phyloP scores from a whole-genome alignment of 768 basidiomycete species.

The Suillus lakei region DNA sequence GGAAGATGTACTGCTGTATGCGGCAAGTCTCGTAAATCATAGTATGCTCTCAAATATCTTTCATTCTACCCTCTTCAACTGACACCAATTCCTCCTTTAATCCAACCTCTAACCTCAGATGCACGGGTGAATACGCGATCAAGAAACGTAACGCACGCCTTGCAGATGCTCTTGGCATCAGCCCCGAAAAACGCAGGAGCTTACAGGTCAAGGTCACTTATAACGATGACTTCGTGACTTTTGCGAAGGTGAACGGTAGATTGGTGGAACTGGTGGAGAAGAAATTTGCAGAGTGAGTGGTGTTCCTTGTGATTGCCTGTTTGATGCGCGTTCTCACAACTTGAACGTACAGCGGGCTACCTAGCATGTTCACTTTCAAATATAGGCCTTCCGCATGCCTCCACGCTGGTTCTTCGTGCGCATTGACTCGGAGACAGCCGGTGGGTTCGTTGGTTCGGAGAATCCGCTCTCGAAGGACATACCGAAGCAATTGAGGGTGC shows the following conservation, averaged over 20 bases:
- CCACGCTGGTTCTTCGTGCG: slow-evolving; percentile 77
- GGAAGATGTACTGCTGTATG: slow-evolving; percentile 78
- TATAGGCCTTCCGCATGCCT: slow-evolving; percentile 63
- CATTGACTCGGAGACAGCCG: slow-evolving; percentile 65
- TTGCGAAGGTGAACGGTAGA: slow-evolving; percentile 62
- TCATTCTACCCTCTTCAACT: background rate
- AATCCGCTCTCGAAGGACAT: slow-evolving; percentile 72
- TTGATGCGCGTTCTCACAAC: slow-evolving; percentile 13
- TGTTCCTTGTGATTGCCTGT: slow-evolving; percentile 26
- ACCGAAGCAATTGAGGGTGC: slow-evolving; percentile 77
- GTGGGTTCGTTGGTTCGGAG: slow-evolving; percentile 73
- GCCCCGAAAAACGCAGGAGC: slow-evolving; percentile 47
- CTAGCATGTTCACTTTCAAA: background rate
- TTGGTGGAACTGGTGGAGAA: slow-evolving; percentile 80
- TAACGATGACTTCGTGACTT: slow-evolving; percentile 61
- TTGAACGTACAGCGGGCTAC: background rate
- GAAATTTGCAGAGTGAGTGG: slow-evolving; percentile 77
- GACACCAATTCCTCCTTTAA: background rate
- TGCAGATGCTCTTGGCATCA: slow-evolving; percentile 93
- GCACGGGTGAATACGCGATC: slow-evolving; percentile 81
- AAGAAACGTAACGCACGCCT: slow-evolving; percentile 87
- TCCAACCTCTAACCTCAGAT: slow-evolving; percentile 55
- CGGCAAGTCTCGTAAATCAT: slow-evolving; percentile 85
- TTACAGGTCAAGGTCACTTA: slow-evolving; percentile 51
- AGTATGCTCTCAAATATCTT: slow-evolving; percentile 48